Conservation (phyloP, 176 grass and related monocot genomes). For the Elaeis guineensis region DNA sequence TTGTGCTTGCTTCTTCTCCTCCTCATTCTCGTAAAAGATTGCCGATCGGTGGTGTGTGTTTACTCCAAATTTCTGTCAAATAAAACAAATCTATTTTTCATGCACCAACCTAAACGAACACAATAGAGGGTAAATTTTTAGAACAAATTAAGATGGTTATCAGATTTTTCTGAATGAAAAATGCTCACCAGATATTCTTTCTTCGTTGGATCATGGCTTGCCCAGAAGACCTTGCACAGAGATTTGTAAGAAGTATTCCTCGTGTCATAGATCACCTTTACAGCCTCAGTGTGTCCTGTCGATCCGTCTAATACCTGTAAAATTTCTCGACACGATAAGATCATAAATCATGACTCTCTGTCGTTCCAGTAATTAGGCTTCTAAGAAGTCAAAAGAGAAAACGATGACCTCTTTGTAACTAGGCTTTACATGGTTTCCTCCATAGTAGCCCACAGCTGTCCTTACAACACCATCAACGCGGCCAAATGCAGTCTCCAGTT, state of each 20-base stretch:
- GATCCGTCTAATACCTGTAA: slow-evolving; percentile 7
- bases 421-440: slow-evolving; percentile 15
- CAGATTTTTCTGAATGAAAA: no score
- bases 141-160: no score
- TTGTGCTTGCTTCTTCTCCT: slow-evolving; percentile 5
- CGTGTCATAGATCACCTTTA: slow-evolving; percentile 17
- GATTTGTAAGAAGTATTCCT: slow-evolving; percentile 1
- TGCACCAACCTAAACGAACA: no score
- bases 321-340: not conserved
- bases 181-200: slow-evolving; percentile 5
- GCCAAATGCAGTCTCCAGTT: slow-evolving; percentile 5
- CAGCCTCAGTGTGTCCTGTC: slow-evolving; percentile 19
- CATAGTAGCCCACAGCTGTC: slow-evolving; percentile 6
- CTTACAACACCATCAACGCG: not conserved
- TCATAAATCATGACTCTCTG: no score
- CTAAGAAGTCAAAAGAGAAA: not conserved
- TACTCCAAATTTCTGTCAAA: not conserved
- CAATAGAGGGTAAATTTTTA: no score
- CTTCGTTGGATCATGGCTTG: slow-evolving; percentile 16
- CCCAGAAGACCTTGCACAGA: slow-evolving; percentile 18
- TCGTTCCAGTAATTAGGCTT: no score
- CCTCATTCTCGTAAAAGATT: slow-evolving; percentile 6
- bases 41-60: slow-evolving; percentile 12
- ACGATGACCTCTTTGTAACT: slow-evolving; percentile 4
- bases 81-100: not conserved